Percentiles rank a stretch among this genome's conserved stretches.
These are phyloP conservation scores for Cyberlindnera saturnus DNA, from an alignment of 805 yeast species.

Conservation along the genomic window DNA sequence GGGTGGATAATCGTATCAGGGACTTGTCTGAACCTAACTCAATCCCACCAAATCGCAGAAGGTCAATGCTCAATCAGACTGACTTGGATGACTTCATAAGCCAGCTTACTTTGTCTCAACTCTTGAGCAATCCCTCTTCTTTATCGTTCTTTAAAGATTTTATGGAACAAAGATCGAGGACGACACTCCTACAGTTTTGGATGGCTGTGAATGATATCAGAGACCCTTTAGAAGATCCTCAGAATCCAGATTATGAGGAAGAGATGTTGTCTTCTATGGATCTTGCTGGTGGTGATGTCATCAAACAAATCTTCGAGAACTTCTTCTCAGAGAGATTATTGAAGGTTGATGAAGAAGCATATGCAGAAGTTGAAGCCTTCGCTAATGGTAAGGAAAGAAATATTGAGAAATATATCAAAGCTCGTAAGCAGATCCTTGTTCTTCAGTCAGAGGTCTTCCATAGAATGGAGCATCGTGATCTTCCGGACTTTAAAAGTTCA, in stretches of 20 bases:
- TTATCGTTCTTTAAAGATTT: constrained; percentile 46
- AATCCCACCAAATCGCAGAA: neutral
- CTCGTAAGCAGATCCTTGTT: constrained; percentile 53
- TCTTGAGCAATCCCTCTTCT: constrained; percentile 43
- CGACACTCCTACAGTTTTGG: constrained; percentile 56
- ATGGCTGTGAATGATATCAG: constrained; percentile 57
- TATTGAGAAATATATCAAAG: constrained; percentile 36
- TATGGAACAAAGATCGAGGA: constrained; percentile 45
- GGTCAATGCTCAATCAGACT: constrained; percentile 6
- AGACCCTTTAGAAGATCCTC: constrained; percentile 57
- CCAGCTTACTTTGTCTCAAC: constrained; percentile 32
- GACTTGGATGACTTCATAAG: constrained; percentile 21
- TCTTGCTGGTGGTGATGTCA: constrained; percentile 44
- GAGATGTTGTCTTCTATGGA: constrained; percentile 27
- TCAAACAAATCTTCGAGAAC: constrained; percentile 39
- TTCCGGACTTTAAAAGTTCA: constrained; percentile 56
- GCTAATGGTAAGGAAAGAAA: constrained; percentile 18
- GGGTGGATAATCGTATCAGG: constrained; percentile 25
- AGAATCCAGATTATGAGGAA: constrained; percentile 24
- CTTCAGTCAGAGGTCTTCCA: constrained; percentile 50
- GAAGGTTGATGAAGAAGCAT: constrained; percentile 23
- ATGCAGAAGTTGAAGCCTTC: constrained; percentile 33
- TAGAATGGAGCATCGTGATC: constrained; percentile 46
- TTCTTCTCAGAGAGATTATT: constrained; percentile 33
- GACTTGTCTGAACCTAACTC: constrained; percentile 13